Evolutionary conservation across 2,329 filamentous ascomycete species (phyloP), one percentile per base, ranked within the genome.

Genomic region (Drechslera avenae): DNA sequence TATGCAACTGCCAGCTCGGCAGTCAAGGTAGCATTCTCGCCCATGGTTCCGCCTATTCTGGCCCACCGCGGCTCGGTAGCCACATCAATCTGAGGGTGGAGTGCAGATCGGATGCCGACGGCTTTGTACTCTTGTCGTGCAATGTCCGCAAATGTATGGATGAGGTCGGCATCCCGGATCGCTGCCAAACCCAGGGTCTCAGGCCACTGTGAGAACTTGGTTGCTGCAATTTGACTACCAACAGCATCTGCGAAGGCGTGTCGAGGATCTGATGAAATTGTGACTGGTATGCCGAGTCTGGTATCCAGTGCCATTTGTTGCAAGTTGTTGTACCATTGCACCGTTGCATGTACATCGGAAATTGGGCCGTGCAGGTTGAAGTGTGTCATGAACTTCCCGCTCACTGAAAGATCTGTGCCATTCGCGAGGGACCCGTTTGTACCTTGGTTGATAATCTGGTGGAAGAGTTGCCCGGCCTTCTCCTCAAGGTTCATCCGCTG

Each of bases 21-120:
- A 17, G 68, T 72, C 19, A 80, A 59, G 0, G 75, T 68, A 0
- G 78, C 78, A 44, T 81, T 76, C 49, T 83, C 80, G 2, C 79
- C 79, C 64, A 79, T 79, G 0, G 78, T 80, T 4, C 70, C 71
- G 1, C 61, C 64, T 1, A 78, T 76, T 1, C 80, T 72, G 0
- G 78, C 74, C 80, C 81, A 83, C 0, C 80, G 70, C 3, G 78
- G 78, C 52, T 83, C 80, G 0, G 80, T 83, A 0, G 78, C 64
- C 0, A 83, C 64, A 53, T 83, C 79, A 5, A 81, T 74, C 48
- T 81, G 79, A 0, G 80, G 81, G 41, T 82, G 79, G 0, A 83
- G 67, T 1, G 79, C 74, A 2, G 72, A 68, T 5, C 78, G 74
- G 7, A 82, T 68, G 2, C 80, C 75, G 16, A 76, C 63, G 1